Evolutionary conservation across 139 green algal species (phyloP).

Genomic region (Coccomyxa sp.): DNA sequence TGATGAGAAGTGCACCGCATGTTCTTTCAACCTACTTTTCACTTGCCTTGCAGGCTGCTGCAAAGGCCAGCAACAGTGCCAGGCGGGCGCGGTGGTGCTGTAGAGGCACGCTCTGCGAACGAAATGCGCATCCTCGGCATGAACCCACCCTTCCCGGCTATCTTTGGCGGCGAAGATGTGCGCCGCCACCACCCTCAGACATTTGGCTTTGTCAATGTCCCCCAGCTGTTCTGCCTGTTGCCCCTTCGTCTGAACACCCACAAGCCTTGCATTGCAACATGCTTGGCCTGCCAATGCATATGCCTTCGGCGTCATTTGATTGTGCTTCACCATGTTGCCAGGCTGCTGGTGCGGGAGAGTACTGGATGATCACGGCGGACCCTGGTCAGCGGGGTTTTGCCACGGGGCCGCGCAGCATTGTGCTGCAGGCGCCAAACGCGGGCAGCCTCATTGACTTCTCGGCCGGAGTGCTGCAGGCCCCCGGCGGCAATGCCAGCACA

Average conservation of each 20-base stretch:
- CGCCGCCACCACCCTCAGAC: too few species aligned
- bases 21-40: too few species aligned
- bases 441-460: not conserved
- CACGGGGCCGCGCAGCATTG: not conserved
- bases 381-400: not conserved
- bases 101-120: not conserved
- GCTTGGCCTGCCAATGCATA: too few species aligned
- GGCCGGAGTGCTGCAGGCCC: not conserved
- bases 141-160: too few species aligned
- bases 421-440: not conserved
- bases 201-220: too few species aligned
- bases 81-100: not conserved
- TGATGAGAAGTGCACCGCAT: too few species aligned
- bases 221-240: too few species aligned
- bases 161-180: too few species aligned
- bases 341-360: not conserved
- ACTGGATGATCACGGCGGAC: not conserved
- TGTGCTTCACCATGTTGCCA: too few species aligned
- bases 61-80: conserved; percentile 6
- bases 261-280: too few species aligned
- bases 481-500: not conserved
- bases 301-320: too few species aligned
- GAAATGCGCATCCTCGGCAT: not conserved
- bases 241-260: too few species aligned
- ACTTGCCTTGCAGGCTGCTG: conserved; percentile 7